Base-by-base conservation (phyloP, 2,329 filamentous ascomycete species). In the Colletotrichum melonis region DNA sequence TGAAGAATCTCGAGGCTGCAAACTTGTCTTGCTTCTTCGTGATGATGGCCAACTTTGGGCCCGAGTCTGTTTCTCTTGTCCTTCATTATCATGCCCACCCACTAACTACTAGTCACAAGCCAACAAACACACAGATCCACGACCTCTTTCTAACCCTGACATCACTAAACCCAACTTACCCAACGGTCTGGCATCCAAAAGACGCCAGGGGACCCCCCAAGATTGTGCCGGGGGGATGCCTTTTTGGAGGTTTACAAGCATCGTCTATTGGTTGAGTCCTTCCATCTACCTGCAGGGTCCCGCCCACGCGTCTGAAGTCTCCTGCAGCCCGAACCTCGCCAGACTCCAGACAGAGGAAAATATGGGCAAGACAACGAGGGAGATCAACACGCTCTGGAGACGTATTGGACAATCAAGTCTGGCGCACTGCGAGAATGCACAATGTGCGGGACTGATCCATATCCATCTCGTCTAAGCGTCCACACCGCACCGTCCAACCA, bases 261-360 rank as follows among this genome's bases (percentile, higher is more conserved):
- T 22, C 56, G 12, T 42, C 38, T 46, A 73, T 73, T 73, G 71
- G 71, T 19, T 42, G 56, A 6, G 30, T 63, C 35, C 55, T 65
- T 22, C 69, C n/a, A 24, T 71, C 35, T 60, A 26, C 67, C 71
- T 73, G 71, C 71, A 73, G 71, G 71, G 71, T 66, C 71, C 71
- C 71, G 67, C 71, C 54, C 60, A 70, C 60, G 71, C 71, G 70
- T 70, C 71, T 73, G 71, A 65, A 28, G 67, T 66, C 60, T 73
- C 71, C 70, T 71, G 60, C 62, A 66, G 46, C 56, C 56, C 57
- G 19, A 28, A 57, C 56, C 38, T 67, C 57, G 58, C 49, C n/a
- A 57, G 16, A 57, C 38, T 42, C 14, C 16, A 42, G 38, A 42
- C 32, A 35, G 35, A 26, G 42, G 42, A 46, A 60, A 67, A 67